Base-by-base conservation (phyloP, 2,329 filamentous ascomycete genomes). In the Sarocladium oryzae region DNA sequence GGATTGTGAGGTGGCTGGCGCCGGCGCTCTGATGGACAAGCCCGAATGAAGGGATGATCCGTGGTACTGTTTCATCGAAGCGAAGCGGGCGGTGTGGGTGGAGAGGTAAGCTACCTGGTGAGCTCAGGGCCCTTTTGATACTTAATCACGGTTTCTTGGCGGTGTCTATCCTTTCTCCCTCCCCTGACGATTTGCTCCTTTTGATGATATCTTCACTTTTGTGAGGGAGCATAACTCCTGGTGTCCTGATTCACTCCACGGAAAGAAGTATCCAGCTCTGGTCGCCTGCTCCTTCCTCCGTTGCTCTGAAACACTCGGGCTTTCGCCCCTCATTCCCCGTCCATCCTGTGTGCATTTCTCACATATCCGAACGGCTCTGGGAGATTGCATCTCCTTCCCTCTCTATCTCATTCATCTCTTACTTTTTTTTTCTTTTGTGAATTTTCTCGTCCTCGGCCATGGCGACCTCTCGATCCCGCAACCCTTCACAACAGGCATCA, bases 81-180 rank as follows among this genome's bases (percentile, higher is more conserved):
- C n/a, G 33, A 36, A 32, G 35, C 8, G n/a, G 37, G 37, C 16
- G 37, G 37, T 40, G 16, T 23, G 15, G n/a, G 23, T 9, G 8
- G 21, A 16, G 4, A 16, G 4, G 40, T 10, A 4, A n/a, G 11
- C 11, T 6, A 18, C n/a, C 13, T 26, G 40, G 26, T 43, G 7
- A 28, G 23, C 15, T 43, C 40, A 16, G 40, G 40, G n/a, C n/a
- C n/a, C n/a, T 11, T 43, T 20, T 43, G 40, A 43, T 43, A 28
- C 40, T 43, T 43, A 28, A 26, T 43, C 40, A 28, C 23, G 4
- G 21, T 26, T 43, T 43, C 40, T 43, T 43, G 40, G 40, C 40
- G 21, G 8, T 28, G n/a, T 4, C 11, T 43, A 9, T 43, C 15
- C 7, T 23, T 43, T 40, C 13, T 9, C 33, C 15, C 33, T 15